Evolutionary conservation across 208 protist species (phyloP).

Genomic region (Crithidia expoeki): DNA sequence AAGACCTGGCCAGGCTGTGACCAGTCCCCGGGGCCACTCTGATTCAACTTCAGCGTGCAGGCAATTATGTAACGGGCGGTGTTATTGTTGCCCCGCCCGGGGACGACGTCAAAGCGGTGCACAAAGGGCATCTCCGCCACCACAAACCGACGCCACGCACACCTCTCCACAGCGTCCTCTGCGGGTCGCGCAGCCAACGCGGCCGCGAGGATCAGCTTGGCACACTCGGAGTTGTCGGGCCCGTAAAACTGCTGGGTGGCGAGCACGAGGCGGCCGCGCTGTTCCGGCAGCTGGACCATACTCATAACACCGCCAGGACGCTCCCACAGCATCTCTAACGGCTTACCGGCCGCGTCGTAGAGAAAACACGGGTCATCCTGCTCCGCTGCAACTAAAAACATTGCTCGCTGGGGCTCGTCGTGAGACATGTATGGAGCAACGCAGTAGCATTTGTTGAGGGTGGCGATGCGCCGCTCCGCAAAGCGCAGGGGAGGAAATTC

Average conservation of each 20-base stretch:
- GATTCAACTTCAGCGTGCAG: slow-evolving; percentile 1
- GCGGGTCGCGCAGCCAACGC: not conserved
- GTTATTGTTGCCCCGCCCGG: not conserved
- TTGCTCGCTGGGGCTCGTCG: not conserved
- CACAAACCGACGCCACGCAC: not conserved
- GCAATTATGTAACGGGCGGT: not conserved
- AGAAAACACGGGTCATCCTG: slow-evolving; percentile 14
- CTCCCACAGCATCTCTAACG: slow-evolving; percentile 10
- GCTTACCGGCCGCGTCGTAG: not conserved
- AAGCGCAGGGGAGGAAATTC: not conserved
- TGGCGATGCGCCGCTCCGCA: slow-evolving; percentile 1
- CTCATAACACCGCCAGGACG: slow-evolving; percentile 1
- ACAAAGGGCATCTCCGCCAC: slow-evolving; percentile 13
- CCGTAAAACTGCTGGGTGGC: slow-evolving; percentile 10
- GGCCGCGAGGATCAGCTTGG: not conserved
- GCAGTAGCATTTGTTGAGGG: slow-evolving; percentile 19
- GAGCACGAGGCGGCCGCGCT: not conserved
- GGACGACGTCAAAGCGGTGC: slow-evolving; percentile 4
- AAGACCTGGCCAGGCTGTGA: slow-evolving; percentile 6
- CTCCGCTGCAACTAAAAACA: slow-evolving; percentile 9
- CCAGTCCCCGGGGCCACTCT: slow-evolving; percentile 3
- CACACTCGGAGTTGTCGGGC: not conserved
- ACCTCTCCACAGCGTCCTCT: not conserved
- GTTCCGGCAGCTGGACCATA: slow-evolving; percentile 14
- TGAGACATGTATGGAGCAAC: not conserved